Conservation (phyloP, 495 filamentous ascomycete species). For the Tuber borchii region DNA sequence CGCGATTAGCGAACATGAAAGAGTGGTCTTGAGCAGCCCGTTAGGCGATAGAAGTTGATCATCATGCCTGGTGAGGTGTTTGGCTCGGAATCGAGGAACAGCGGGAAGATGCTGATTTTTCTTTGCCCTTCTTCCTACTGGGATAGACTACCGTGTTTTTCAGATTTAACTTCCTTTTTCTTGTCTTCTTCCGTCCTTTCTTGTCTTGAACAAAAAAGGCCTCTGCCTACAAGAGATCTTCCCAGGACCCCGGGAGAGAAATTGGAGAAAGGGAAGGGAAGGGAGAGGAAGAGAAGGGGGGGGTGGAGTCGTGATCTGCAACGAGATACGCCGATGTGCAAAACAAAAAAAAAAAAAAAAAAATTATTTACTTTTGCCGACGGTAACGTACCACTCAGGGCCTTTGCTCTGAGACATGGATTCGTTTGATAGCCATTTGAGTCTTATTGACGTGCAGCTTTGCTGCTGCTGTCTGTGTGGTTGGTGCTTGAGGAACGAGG, state of each 20-base stretch:
- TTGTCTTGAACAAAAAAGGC: background rate
- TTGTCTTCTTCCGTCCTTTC: conserved; percentile 14
- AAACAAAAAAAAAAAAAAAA: conserved; percentile 21
- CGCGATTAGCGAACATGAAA: conserved; percentile 36
- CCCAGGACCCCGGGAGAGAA: conserved; percentile 7
- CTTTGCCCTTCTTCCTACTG: conserved; percentile 1
- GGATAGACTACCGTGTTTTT: conserved; percentile 11
- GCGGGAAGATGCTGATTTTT: background rate
- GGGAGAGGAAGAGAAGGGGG: conserved; percentile 11
- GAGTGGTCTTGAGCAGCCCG: conserved; percentile 14
- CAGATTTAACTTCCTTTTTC: conserved; percentile 5
- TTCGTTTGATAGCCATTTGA: conserved; percentile 23
- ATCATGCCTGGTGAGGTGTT: conserved; percentile 27
- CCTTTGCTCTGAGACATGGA: conserved; percentile 31
- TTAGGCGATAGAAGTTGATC: conserved; percentile 33
- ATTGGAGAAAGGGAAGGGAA: conserved; percentile 7
- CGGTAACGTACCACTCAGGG: conserved; percentile 14
- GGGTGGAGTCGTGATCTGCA: conserved; percentile 26
- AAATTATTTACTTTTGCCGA: conserved; percentile 14
- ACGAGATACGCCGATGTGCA: conserved; percentile 32
- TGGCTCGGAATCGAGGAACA: conserved; percentile 28
- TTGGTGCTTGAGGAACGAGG: conserved; percentile 31
- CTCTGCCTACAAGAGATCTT: background rate
- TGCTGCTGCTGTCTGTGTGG: background rate
- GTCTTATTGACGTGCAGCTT: conserved; percentile 38